These are phyloP conservation scores for Lactuca sativa DNA, from an alignment of 129 eudicot species.

Conservation along the genomic window DNA sequence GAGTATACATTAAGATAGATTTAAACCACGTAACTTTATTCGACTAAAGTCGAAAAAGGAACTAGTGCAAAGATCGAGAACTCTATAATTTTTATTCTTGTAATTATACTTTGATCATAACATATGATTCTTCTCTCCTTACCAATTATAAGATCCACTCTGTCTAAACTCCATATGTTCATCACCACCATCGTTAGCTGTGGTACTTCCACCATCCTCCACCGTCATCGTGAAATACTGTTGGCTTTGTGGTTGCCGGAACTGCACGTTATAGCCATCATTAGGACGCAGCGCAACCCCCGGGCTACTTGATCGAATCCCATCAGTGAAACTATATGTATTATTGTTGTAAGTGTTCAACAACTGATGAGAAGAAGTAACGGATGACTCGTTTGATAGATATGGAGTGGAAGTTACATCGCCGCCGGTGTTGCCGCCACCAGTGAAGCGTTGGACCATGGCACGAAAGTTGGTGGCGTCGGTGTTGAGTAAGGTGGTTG, in stretches of 20 bases:
- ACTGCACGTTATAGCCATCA: constrained; percentile 22
- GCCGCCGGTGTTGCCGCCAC: constrained; percentile 18
- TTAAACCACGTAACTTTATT: background rate
- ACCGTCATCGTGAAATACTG: constrained; percentile 21
- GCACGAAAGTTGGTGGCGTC: constrained; percentile 90
- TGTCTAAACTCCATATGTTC: constrained; percentile 12
- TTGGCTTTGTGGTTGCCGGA: constrained; percentile 8
- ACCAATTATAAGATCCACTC: constrained; percentile 20
- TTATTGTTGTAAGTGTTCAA: constrained; percentile 16
- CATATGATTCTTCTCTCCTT: background rate
- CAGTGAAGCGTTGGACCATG: constrained; percentile 87
- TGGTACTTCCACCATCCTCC: constrained; percentile 25
- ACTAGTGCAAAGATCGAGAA: background rate
- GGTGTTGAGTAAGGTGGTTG: constrained; percentile 73
- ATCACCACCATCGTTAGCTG: constrained; percentile 19
- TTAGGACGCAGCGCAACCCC: background rate
- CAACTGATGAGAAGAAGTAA: constrained; percentile 16
- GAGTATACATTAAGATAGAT: background rate
- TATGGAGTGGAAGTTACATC: background rate
- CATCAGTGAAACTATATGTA: constrained; percentile 3
- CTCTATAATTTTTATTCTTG: background rate
- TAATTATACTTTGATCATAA: background rate
- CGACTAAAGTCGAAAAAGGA: background rate
- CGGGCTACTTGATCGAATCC: background rate
- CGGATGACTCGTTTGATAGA: constrained; percentile 11